These are phyloP conservation scores for Saccharum spontaneum DNA, from an alignment of 176 grass and related monocot species.

Conservation along the genomic window DNA sequence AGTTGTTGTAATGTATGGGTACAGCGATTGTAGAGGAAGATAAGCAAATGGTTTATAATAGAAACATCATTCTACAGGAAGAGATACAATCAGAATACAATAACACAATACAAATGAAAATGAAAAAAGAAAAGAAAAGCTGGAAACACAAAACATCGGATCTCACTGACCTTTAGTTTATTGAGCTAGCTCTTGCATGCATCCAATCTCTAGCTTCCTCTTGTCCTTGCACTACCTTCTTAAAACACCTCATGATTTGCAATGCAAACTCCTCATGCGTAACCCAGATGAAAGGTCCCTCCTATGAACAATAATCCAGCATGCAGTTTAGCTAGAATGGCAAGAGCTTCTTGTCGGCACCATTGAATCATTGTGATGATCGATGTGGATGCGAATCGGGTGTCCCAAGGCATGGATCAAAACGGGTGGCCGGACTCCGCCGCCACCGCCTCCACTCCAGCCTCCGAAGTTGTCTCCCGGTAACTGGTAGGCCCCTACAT, in stretches of 20 bases:
- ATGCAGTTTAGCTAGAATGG: constrained; percentile 14
- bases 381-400: not conserved
- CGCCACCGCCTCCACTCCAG: constrained; percentile 61
- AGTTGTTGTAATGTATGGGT: constrained; percentile 19
- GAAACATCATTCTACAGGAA: constrained; percentile 47
- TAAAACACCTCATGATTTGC: not conserved
- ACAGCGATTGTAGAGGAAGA: constrained; percentile 19
- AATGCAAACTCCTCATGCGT: constrained; percentile 8
- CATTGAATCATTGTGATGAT: constrained; percentile 24
- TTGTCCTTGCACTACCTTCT: not conserved
- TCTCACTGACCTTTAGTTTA: constrained; percentile 54
- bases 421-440: constrained; percentile 74
- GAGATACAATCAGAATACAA: constrained; percentile 42
- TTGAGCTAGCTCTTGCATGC: constrained; percentile 41
- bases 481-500: constrained; percentile 68
- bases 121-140: not conserved
- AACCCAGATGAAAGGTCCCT: constrained; percentile 25
- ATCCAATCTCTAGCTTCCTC: constrained; percentile 9
- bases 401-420: constrained; percentile 30
- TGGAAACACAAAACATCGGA: constrained; percentile 56
- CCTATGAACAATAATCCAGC: constrained; percentile 31
- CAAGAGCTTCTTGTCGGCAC: constrained; percentile 3
- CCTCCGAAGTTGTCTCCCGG: constrained; percentile 66
- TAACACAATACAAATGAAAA: constrained; percentile 55
- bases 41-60: constrained; percentile 31